A percentile compares a stretch with the other conserved stretches of the same genome.
These are phyloP conservation scores for Graphium sp. DNA, from an alignment of 2,329 filamentous ascomycete genomes.

Conservation along the genomic window DNA sequence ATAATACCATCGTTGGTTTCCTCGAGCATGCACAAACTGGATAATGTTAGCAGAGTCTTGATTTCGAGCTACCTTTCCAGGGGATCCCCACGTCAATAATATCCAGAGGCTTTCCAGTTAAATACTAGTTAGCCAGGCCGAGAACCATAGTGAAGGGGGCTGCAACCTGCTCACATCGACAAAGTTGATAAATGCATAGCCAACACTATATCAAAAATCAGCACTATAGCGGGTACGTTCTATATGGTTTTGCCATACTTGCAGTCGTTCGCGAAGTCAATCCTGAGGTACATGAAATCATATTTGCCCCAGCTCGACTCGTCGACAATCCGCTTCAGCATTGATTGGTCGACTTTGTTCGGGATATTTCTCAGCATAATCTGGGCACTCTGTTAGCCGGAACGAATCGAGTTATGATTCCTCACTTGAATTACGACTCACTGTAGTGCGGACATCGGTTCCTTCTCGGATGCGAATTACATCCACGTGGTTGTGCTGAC, in stretches of 20 bases:
- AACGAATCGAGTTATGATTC: neutral
- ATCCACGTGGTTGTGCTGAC: slow-evolving; percentile 46
- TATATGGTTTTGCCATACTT: slow-evolving; percentile 40
- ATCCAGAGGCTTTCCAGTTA: slow-evolving; percentile 39
- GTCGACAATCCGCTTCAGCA: slow-evolving; percentile 68
- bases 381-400: slow-evolving; percentile 19
- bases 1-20: slow-evolving; percentile 53
- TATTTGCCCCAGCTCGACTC: slow-evolving; percentile 66
- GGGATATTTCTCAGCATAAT: slow-evolving; percentile 94
- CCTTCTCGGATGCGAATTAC: slow-evolving; percentile 44
- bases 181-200: slow-evolving; percentile 97
- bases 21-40: slow-evolving; percentile 56
- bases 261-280: slow-evolving; percentile 73
- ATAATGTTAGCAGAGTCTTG: slow-evolving; percentile 10
- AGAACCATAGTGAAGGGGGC: neutral
- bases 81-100: slow-evolving; percentile 46
- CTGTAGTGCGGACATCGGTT: slow-evolving; percentile 59
- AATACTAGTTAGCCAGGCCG: neutral
- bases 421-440: slow-evolving; percentile 23
- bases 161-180: slow-evolving; percentile 45
- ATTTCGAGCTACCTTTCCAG: neutral
- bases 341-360: slow-evolving; percentile 66
- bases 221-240: slow-evolving; percentile 1
- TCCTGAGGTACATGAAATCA: slow-evolving; percentile 89
- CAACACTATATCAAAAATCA: slow-evolving; percentile 44